Base-by-base conservation (phyloP, 352 stramenopile genomes). In the Phytophthora idaei region DNA sequence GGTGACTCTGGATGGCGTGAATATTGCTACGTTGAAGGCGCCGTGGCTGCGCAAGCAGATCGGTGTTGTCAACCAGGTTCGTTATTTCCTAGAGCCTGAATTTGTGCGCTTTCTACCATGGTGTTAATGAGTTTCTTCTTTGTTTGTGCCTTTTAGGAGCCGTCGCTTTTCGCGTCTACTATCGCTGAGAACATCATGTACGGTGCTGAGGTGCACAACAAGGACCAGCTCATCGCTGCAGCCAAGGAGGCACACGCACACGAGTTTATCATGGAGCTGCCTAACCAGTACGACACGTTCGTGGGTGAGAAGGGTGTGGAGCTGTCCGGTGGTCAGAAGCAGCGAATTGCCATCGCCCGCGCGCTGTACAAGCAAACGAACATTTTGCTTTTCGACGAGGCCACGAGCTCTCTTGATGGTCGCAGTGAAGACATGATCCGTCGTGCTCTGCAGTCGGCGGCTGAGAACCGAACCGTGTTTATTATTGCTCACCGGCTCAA, bases 291-390 rank as follows among this genome's bases (percentile, higher is more conserved):
- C 80, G 91, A 99, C 37, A 99, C 97, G 1, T 88, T 97, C 49
- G 97, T 99, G 10, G 96, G 97, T 46, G 97, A 99, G 78, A 95
- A 98, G 56, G 97, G 97, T 11, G 81, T 98, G 17, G 98, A 99
- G 73, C 80, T 99, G 0, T 98, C 83, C 15, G 98, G 97, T 49
- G 96, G 96, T 29, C 95, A 99, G 77, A 99, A 99, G 75, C 98
- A 99, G 80, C 88, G 97, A 25, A 76, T 96, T 49, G 87, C 89
- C 25, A 94, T 96, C 41, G 89, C 89, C 5, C 82, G 89, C 12
- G 89, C 89, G 17, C 61, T 96, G 34, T 91, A 95, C 70, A 94
- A 92, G 65, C 71, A 84, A 34, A 89, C 85, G 3, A 89, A 92
- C 49, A 85, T 96, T 57, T 59, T 96, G 54, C 61, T 96, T 5